A percentile compares a stretch with the other conserved stretches of the same genome.
These are phyloP conservation scores for Termitomyces sp. DNA, from an alignment of 768 basidiomycete genomes.

Conservation along the genomic window DNA sequence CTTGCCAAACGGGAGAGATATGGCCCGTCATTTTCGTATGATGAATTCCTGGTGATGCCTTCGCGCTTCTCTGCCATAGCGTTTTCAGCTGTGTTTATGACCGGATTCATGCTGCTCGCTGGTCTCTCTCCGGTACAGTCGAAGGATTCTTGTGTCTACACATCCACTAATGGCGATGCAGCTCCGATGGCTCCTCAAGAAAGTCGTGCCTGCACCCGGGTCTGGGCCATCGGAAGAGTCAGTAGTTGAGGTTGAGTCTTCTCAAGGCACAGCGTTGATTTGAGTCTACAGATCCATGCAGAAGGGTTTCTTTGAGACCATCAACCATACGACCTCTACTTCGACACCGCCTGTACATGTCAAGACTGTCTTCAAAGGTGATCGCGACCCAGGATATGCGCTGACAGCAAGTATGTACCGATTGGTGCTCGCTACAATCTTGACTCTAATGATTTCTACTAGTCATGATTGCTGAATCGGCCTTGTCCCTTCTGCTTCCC, in stretches of 20 bases:
- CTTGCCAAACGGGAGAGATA: conserved; percentile 36
- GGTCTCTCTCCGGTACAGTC: conserved; percentile 34
- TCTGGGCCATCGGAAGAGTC: conserved; percentile 64
- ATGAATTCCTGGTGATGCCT: conserved; percentile 53
- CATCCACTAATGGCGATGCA: conserved; percentile 16
- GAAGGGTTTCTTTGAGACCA: conserved; percentile 54
- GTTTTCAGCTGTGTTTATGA: conserved; percentile 28
- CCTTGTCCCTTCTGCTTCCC: conserved; percentile 61
- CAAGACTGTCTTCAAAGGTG: conserved; percentile 54
- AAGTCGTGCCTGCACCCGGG: conserved; percentile 46
- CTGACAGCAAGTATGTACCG: conserved; percentile 44
- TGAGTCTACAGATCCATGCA: conserved; percentile 39
- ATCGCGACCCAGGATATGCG: conserved; percentile 76
- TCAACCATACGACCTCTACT: conserved; percentile 66
- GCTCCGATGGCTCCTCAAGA: conserved; percentile 54
- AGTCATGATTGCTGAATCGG: conserved; percentile 80
- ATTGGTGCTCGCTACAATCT: conserved; percentile 2
- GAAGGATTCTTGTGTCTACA: background rate
- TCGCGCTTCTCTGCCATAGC: conserved; percentile 35
- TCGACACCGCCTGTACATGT: conserved; percentile 42
- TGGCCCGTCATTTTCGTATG: conserved; percentile 70
- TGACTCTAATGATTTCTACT: conserved; percentile 3
- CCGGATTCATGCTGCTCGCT: conserved; percentile 27
- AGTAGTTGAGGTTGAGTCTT: conserved; percentile 17
- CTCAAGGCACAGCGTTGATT: background rate